Evolutionary conservation across 148 eudicot species (phyloP).

Genomic region (Camellia granthamiana): DNA sequence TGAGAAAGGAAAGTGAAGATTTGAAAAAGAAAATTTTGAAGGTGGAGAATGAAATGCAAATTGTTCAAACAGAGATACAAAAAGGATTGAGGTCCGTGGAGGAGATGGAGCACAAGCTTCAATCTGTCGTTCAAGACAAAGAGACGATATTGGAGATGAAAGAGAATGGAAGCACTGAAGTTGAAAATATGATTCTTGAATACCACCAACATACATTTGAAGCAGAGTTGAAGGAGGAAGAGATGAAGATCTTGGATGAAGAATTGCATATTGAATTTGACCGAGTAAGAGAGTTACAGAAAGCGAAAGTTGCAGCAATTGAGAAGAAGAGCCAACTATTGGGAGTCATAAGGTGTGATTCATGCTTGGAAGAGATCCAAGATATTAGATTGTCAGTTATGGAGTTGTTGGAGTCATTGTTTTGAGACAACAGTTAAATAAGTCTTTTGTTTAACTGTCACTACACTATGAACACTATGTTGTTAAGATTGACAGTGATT

Average conservation of each 20-base stretch:
- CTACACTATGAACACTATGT: too few relatives aligned
- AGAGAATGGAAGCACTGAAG: conserved; percentile 49
- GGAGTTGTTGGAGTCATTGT: conserved; percentile 45
- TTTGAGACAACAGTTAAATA: conserved; percentile 23
- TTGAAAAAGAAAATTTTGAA: conserved; percentile 41
- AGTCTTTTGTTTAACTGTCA: background rate
- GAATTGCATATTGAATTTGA: conserved; percentile 37
- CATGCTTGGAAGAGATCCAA: conserved; percentile 48
- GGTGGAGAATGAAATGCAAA: conserved; percentile 42
- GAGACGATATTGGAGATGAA: conserved; percentile 49
- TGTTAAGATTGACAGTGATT: background rate
- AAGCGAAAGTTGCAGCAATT: conserved; percentile 35
- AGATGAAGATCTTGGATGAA: conserved; percentile 54
- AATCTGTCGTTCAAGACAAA: conserved; percentile 43
- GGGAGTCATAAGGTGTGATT: conserved; percentile 20
- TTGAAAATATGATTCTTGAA: conserved; percentile 54
- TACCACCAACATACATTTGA: conserved; percentile 55
- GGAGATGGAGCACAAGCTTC: conserved; percentile 51
- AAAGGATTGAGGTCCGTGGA: conserved; percentile 34
- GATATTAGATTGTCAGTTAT: conserved; percentile 40
- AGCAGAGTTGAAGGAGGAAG: conserved; percentile 47
- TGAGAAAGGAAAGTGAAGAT: conserved; percentile 48
- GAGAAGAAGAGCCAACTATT: conserved; percentile 38
- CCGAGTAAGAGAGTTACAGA: conserved; percentile 33
- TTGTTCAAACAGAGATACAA: conserved; percentile 34